Evolutionary conservation across 1,139 yeast species (phyloP), one percentile per base, ranked within the genome.

Genomic region (Saccharomyces hybrid): DNA sequence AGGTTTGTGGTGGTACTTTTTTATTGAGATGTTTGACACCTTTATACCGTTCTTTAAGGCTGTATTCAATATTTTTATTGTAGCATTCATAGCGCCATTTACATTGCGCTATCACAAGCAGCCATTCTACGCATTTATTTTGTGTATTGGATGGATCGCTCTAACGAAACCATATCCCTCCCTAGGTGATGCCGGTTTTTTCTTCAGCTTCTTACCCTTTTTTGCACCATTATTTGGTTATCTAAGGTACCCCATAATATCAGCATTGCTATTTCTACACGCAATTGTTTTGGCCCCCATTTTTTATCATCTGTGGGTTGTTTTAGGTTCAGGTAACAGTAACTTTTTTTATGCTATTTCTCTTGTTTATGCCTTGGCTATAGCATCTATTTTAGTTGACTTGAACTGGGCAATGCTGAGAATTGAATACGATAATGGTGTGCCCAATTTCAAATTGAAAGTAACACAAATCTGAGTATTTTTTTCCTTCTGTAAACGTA

Each of bases 1-100:
- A 59, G 99, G 99, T 0, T 75, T 93, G 44, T 93, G 99, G 99
- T 93, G 99, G 99, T 93, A 93, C 73, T 83, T 91, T 63, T 93
- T 93, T 75, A 86, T 95, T 30, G 99, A 93, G 69, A 88, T 93
- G 84, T 93, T 93, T 73, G 95, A 86, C 54, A 88, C 84, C 66
- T 93, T 93, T 76, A 79, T 86, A 30, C 84, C 89, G 16, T 90
- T 93, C 68, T 93, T 88, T 74, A 74, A 85, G 47, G 84, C 90
- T 9, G 84, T 90, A 28, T 95, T 91, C 79, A 93, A 90, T 66
- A 65, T 91, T 50, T 89, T 84, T 70, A 73, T 83, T n/a, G 74
- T 81, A 31, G 73, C 86, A 2, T 88, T 88, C 67, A 76, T 86
- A 4, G 57, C 86, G 1, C 98, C 98, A 9, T 66, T 93, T 25